Percentiles rank a stretch among this genome's conserved stretches.
Evolutionary conservation across 1,284 basidiomycete species (phyloP).

Genomic region (Athelia psychrophila): DNA sequence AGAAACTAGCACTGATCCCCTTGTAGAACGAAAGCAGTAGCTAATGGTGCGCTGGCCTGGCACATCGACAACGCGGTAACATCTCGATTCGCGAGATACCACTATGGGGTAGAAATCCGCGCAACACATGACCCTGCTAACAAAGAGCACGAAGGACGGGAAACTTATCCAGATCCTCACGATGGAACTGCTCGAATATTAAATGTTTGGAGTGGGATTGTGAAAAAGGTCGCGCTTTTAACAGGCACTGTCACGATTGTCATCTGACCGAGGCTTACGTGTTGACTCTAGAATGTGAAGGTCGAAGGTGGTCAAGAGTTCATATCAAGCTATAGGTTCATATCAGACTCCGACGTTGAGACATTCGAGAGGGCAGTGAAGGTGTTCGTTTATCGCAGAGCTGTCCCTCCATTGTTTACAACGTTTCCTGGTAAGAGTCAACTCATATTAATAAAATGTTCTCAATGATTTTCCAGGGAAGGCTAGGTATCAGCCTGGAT

Average conservation of each 20-base stretch:
- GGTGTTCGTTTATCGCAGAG: too few relatives aligned
- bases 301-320: too few relatives aligned
- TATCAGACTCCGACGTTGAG: too few relatives aligned
- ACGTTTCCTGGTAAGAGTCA: slow-evolving; percentile 3
- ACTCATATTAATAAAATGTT: neutral
- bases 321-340: too few relatives aligned
- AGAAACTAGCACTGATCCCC: too few relatives aligned
- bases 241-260: neutral
- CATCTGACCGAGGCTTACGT: neutral
- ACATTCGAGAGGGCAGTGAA: too few relatives aligned
- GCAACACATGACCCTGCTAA: neutral
- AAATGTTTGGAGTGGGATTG: slow-evolving; percentile 5
- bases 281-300: neutral
- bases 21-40: slow-evolving; percentile 7
- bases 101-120: slow-evolving; percentile 3
- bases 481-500: slow-evolving; percentile 3
- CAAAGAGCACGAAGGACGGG: neutral
- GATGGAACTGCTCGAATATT: neutral
- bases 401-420: slow-evolving; percentile 1
- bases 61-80: slow-evolving; percentile 5
- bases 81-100: slow-evolving; percentile 3
- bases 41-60: slow-evolving; percentile 9
- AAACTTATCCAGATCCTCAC: neutral
- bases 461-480: neutral
- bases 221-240: slow-evolving; percentile 2